Evolutionary conservation across 2,329 filamentous ascomycete species (phyloP).

Genomic region (Colletotrichum phormii): DNA sequence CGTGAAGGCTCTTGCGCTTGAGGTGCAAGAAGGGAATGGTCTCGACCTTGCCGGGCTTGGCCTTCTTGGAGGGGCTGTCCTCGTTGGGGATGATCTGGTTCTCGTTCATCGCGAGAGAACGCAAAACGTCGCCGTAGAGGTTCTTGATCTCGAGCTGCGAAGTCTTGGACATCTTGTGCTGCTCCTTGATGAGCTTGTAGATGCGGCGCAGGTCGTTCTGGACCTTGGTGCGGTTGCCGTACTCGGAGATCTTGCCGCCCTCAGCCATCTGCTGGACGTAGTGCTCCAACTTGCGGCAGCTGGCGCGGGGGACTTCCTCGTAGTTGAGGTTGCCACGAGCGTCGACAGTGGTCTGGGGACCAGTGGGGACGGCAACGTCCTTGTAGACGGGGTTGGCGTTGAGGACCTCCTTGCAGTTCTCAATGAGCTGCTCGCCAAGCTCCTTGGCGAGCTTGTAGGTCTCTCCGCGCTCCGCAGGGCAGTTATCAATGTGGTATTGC

Average conservation of each 20-base stretch:
- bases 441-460: conserved; percentile 98
- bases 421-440: conserved; percentile 91
- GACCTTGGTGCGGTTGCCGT: conserved; percentile 97
- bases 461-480: conserved; percentile 94
- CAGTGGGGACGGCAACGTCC: conserved; percentile 92
- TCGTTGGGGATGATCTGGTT: conserved; percentile 95
- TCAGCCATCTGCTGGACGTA: conserved; percentile 99
- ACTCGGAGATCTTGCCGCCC: conserved; percentile 97
- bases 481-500: conserved; percentile 99
- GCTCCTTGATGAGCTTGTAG: conserved; percentile 98
- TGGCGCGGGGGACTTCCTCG: conserved; percentile 85
- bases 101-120: conserved; percentile 97
- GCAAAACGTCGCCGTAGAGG: conserved; percentile 92
- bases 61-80: conserved; percentile 59
- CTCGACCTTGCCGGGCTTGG: conserved; percentile 87
- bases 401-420: conserved; percentile 96
- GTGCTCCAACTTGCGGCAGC: conserved; percentile 96
- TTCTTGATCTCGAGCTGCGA: conserved; percentile 97
- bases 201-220: conserved; percentile 95
- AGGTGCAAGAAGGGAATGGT: conserved; percentile 98
- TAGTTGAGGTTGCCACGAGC: conserved; percentile 93
- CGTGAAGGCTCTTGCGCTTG: conserved; percentile 91
- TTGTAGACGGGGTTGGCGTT: conserved; percentile 90
- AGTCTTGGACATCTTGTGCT: conserved; percentile 96
- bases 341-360: conserved; percentile 92